A percentile compares a stretch with the other conserved stretches of the same genome.
Conservation (phyloP, 441 rosid species). For the Raphanus hybrid region DNA sequence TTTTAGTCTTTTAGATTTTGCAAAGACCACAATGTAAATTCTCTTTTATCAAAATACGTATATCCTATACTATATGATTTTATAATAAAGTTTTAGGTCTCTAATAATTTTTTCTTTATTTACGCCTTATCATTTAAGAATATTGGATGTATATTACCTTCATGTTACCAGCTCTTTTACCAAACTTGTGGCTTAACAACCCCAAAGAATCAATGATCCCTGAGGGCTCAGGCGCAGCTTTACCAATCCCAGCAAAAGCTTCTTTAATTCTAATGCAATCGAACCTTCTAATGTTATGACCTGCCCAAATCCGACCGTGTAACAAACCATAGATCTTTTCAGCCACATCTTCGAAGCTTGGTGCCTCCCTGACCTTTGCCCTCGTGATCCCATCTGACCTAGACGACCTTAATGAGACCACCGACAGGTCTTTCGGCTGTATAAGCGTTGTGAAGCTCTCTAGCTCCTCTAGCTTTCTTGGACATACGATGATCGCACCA, state of each 20-base stretch:
- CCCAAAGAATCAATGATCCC: constrained; percentile 89
- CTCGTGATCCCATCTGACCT: constrained; percentile 81
- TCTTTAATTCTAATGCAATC: constrained; percentile 87
- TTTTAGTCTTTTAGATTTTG: neutral
- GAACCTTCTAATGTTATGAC: constrained; percentile 87
- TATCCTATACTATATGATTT: neutral
- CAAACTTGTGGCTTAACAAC: constrained; percentile 70
- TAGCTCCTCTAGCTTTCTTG: constrained; percentile 70
- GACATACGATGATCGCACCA: constrained; percentile 93
- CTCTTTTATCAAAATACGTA: neutral
- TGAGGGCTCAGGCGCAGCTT: constrained; percentile 64
- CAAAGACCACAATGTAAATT: neutral
- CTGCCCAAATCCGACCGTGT: constrained; percentile 92
- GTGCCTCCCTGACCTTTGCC: constrained; percentile 64
- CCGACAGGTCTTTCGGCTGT: constrained; percentile 70
- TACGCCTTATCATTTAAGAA: neutral
- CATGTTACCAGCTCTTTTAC: constrained; percentile 93
- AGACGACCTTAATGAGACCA: constrained; percentile 59
- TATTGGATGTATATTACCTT: constrained; percentile 54
- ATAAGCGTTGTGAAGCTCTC: constrained; percentile 74
- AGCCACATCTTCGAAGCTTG: constrained; percentile 69
- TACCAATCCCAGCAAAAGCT: constrained; percentile 71
- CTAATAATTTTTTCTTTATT: neutral
- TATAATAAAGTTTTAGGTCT: neutral
- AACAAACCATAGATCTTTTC: constrained; percentile 64